Percentiles rank a stretch among this genome's conserved stretches.
phyloP scores from a whole-genome alignment of 2,329 filamentous ascomycete species.

The Daldinia eschscholtzii region DNA sequence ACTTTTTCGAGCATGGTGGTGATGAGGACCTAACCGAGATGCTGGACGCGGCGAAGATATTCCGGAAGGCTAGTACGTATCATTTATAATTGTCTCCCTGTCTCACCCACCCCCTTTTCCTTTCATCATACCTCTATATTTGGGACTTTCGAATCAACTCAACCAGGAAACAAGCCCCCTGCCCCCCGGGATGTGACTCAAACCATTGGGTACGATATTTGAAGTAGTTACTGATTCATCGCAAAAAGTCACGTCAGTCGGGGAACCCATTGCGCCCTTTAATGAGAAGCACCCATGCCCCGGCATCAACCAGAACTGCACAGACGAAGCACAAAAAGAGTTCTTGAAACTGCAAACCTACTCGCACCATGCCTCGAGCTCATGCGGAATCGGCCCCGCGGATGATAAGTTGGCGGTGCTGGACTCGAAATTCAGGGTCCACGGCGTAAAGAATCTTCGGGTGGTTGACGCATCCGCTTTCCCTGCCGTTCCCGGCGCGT shows the following conservation, averaged over 20 bases:
- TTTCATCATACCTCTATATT: neutral
- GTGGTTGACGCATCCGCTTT: slow-evolving; percentile 70
- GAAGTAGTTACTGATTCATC: too few relatives aligned
- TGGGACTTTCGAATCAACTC: neutral
- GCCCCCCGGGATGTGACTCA: too few relatives aligned
- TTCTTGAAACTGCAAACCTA: slow-evolving; percentile 58
- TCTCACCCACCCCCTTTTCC: too few relatives aligned
- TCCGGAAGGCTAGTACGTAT: slow-evolving; percentile 42
- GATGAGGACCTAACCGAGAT: slow-evolving; percentile 58
- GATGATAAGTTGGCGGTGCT: slow-evolving; percentile 66
- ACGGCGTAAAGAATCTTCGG: slow-evolving; percentile 64
- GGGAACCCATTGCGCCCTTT: slow-evolving; percentile 47
- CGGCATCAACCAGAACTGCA: slow-evolving; percentile 53
- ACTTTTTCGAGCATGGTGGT: slow-evolving; percentile 65
- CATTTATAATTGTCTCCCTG: neutral
- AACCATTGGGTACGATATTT: too few relatives aligned
- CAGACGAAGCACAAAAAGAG: slow-evolving; percentile 52
- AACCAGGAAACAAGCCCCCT: too few relatives aligned
- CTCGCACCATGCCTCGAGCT: slow-evolving; percentile 69
- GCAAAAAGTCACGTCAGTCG: slow-evolving; percentile 35
- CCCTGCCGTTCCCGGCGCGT: slow-evolving; percentile 60
- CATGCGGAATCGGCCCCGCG: slow-evolving; percentile 65
- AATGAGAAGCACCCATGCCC: slow-evolving; percentile 50
- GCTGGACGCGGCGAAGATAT: slow-evolving; percentile 54
- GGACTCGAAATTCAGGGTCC: slow-evolving; percentile 66